Evolutionary conservation across 176 grass and related monocot genomes (phyloP), one percentile per base, ranked within the genome.

Genomic region (Coix lacrymajobi): DNA sequence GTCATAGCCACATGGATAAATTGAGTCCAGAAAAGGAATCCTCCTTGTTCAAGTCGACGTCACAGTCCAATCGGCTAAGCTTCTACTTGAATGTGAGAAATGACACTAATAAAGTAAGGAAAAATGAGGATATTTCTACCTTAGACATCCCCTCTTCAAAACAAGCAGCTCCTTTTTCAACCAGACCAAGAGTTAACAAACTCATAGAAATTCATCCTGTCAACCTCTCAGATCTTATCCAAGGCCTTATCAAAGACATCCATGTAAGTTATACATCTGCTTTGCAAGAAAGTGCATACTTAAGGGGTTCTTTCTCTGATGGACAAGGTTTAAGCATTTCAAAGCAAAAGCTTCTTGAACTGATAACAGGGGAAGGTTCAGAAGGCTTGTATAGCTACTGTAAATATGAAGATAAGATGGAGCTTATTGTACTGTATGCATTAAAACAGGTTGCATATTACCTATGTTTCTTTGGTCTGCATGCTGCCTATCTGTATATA

Each of bases 391-490:
- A 81, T 83, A 66, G 24, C 89, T 39, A 57, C 34, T 75, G 80
- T 25, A 70, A 64, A 81, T 2, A 79, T n/a, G 76, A 87, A 80
- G 84, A 87, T 77, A 73, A 76, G 52, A 83, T 85, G 87, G 87
- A 74, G 68, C 84, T 89, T 67, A 76, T 89, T 76, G 73, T 80
- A 76, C 28, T 94, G 7, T 94, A 91, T 87, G 89, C 67, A 82
- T 39, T 94, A 22, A 94, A 92, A 49, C 86, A 94, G 81, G 69
- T 89, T 69, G 81, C 92, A 76, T 92, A 94, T 83, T 91, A 89
- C 75, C 85, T 94, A 83, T 94, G 89, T 77, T 89, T 94, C 73
- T 91, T 89, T 87, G 89, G 89, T 85, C 70, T 94, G 54, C 87
- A 94, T 87, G 75, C 73, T 77, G 87, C 92, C 62, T 57, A 91